Evolutionary conservation across 495 filamentous ascomycete genomes (phyloP), one percentile per base, ranked within the genome.

Genomic region (Podospora anserina): DNA sequence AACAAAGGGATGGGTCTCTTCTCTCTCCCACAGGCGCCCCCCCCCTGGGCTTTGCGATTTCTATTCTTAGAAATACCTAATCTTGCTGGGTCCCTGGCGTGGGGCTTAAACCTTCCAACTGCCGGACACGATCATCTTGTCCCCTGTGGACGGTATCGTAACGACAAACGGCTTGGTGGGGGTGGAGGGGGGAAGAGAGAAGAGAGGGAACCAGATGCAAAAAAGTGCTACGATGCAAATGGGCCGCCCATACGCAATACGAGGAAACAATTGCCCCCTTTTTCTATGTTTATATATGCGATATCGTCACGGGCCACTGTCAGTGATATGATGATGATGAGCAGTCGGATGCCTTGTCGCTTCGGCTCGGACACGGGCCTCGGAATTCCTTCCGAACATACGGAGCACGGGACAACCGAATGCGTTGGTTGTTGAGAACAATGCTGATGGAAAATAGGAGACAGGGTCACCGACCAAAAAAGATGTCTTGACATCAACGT

Each of bases 61-160:
- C 60, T 62, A 62, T 62, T 62, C 20, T 62, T 62, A 62, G 60
- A 26, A 62, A 7, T 32, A 59, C 7, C 19, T 27, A 20, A 49
- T 49, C 39, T 49, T 49, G 39, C 39, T 49, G 13, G 39, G 39
- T 6, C 39, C 39, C 39, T 49, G 39, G 39, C 39, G 39, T 11
- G 39, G 39, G 39, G 39, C 39, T 49, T 49, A 16, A 49, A 49
- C 39, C 7, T 13, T 18, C 13, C 39, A 49, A 59, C 19, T 59
- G 56, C 56, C 56, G 56, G 56, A 59, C 56, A 59, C 56, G 56
- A 59, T 59, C 19, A 9, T 59, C 26, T 27, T 11, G 23, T 58
- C n/a, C 56, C 56, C 56, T 58, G n/a, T 27, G 23, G 20, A 58
- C n/a, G 39, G 9, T 49, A 49, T 49, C 5, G 39, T 13, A 49